Percentiles rank a stretch among this genome's conserved stretches.
phyloP scores from a whole-genome alignment of 192 early-diverging fungal species.

The Coemansia sp. region DNA sequence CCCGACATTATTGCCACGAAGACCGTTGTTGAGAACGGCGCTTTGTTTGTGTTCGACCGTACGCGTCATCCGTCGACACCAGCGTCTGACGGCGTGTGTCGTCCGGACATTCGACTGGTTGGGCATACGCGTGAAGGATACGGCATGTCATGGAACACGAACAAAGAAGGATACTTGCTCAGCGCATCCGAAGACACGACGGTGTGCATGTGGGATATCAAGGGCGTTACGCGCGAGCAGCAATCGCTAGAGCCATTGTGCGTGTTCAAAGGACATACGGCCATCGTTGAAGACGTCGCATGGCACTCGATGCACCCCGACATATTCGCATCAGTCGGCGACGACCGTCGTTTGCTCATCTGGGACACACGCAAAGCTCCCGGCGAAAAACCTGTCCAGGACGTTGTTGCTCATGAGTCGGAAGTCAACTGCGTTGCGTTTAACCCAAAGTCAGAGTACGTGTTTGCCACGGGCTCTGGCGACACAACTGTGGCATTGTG shows the following conservation, averaged over 20 bases:
- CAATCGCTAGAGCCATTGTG: constrained; percentile 70
- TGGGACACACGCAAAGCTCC: constrained; percentile 90
- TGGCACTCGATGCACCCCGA: constrained; percentile 84
- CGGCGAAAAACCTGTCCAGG: constrained; percentile 62
- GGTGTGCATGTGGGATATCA: constrained; percentile 93
- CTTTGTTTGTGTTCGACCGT: constrained; percentile 96
- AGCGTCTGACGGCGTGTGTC: constrained; percentile 71
- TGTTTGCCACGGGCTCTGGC: constrained; percentile 91
- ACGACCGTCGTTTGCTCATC: constrained; percentile 89
- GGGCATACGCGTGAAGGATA: constrained; percentile 95
- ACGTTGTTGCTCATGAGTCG: constrained; percentile 79
- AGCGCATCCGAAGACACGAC: constrained; percentile 92
- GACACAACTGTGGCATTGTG: constrained; percentile 93
- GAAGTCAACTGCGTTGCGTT: constrained; percentile 97
- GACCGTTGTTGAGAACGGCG: constrained; percentile 73
- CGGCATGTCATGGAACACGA: constrained; percentile 91
- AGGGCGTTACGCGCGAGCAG: constrained; percentile 72
- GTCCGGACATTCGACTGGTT: constrained; percentile 80
- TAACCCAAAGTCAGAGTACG: constrained; percentile 84
- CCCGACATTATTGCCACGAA: constrained; percentile 96
- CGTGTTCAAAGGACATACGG: constrained; percentile 85
- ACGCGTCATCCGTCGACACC: constrained; percentile 84
- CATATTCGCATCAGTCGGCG: constrained; percentile 95
- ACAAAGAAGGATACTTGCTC: constrained; percentile 74
- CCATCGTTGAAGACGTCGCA: constrained; percentile 94